Conservation (phyloP, 768 basidiomycete species). For the Tylopilus subfusipes region DNA sequence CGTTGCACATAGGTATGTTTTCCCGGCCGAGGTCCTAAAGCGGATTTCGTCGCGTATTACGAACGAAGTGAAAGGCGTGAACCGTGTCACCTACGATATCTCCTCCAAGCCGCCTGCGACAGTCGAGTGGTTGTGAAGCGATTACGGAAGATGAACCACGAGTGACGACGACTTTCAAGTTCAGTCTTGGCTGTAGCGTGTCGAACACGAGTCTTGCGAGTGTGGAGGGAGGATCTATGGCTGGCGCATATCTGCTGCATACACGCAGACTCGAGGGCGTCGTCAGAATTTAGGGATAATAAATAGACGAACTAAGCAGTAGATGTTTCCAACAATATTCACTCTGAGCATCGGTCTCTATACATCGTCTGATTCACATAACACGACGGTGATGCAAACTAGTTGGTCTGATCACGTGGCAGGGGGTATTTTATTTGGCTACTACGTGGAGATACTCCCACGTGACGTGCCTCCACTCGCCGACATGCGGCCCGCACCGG, state of each 20-base stretch:
- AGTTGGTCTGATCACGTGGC: too few relatives aligned
- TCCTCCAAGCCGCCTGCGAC: slow-evolving; percentile 94
- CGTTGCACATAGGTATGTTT: slow-evolving; percentile 84
- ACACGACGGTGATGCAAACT: too few relatives aligned
- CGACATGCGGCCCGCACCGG: slow-evolving; percentile 11
- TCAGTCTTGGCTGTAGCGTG: not conserved
- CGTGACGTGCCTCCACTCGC: not conserved
- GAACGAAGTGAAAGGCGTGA: slow-evolving; percentile 95
- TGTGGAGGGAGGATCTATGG: not conserved
- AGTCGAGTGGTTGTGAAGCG: slow-evolving; percentile 42
- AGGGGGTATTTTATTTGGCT: too few relatives aligned
- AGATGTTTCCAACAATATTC: too few relatives aligned
- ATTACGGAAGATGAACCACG: too few relatives aligned
- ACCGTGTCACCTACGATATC: slow-evolving; percentile 93
- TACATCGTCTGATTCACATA: too few relatives aligned
- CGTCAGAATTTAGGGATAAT: too few relatives aligned
- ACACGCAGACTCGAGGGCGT: too few relatives aligned
- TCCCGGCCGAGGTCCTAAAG: slow-evolving; percentile 84
- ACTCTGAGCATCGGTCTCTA: too few relatives aligned
- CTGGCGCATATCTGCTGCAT: not conserved
- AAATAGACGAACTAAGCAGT: too few relatives aligned
- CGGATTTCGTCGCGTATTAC: slow-evolving; percentile 96
- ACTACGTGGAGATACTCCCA: too few relatives aligned
- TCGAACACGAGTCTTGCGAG: not conserved
- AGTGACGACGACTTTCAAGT: not conserved